phyloP scores from a whole-genome alignment of 345 rosid genomes.

The thale cress (Arabidopsis thaliana) region TAIR10.1 NC_003074.8:4981001-4981500 shows the following conservation, averaged over 20 bases:
- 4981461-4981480: too few relatives aligned
- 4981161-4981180: constrained; percentile 17
- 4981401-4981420: neutral
- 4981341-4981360: neutral
- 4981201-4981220: constrained; percentile 13
- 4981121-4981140: constrained; percentile 18
- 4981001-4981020: constrained; percentile 12
- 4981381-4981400: neutral
- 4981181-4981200: constrained; percentile 5
- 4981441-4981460: too few relatives aligned
- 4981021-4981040: neutral
- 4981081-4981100: neutral
- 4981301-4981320: neutral
- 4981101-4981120: constrained; percentile 8
- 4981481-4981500: too few relatives aligned
- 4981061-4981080: neutral
- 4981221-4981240: constrained; percentile 20
- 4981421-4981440: too few relatives aligned
- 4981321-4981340: neutral
- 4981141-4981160: neutral
- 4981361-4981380: neutral
- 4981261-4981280: neutral
- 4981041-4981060: neutral
- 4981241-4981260: neutral
- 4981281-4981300: neutral